Base-by-base conservation (phyloP, 345 rosid genomes). In the Syzygium oleosum region DNA sequence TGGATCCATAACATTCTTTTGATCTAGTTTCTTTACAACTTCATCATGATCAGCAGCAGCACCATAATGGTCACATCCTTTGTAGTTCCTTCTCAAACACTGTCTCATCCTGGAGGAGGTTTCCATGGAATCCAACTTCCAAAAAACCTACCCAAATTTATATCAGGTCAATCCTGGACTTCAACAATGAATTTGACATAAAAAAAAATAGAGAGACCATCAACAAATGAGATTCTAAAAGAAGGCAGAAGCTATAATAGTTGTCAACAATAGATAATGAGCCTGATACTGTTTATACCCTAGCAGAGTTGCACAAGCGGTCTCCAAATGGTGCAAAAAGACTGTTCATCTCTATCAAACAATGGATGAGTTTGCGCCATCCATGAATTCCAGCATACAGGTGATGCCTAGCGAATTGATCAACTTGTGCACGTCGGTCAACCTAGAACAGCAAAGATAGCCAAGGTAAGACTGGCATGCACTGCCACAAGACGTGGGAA, bases 51-150 rank as follows among this genome's bases (percentile, higher is more conserved):
- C 91, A 89, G 99, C 98, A 92, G 99, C 98, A 91, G 97, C 96
- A 90, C 98, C 99, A 52, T 88, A 93, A 94, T 98, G 99, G 93
- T 97, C 94, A 85, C 94, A 94, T 87, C 98, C 98, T 59, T 87
- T 84, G 90, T 98, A 97, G 87, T 95, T 91, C 92, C 97, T 94
- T 91, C 97, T 95, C 92, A 98, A 91, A 89, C 94, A 95, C 87
- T 87, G 92, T 90, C 99, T 94, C 99, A 98, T 98, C 94, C 99
- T 95, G 51, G 98, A 95, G 88, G 98, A 96, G 92, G 93, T 97
- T 92, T 98, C 99, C 96, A 94, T 94, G 85, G 95, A 93, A 91
- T 98, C 99, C 85, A 96, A 94, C 97, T 98, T 96, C 98, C 99
- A 98, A 91, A 95, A 98, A 91, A 97, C 88, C 99, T 98, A 91